Evolutionary conservation across 108 stramenopile species (phyloP).

Genomic region (Skeletonema potamos): DNA sequence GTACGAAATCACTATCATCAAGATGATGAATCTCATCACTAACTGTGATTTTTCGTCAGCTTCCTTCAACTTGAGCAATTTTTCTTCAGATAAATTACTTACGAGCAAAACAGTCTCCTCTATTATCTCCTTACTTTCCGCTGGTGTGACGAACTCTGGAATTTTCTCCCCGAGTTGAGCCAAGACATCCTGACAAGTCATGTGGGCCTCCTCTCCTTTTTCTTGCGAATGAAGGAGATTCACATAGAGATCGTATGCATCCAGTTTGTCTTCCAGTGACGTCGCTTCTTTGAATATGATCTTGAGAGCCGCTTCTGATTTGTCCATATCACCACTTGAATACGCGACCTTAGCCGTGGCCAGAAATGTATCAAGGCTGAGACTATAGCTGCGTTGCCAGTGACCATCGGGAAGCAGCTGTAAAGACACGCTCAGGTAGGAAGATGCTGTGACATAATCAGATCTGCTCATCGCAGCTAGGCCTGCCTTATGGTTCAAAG

Average conservation of each 20-base stretch:
- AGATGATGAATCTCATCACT: constrained; percentile 21
- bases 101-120: constrained; percentile 5
- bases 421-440: constrained; percentile 12
- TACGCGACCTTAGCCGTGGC: constrained; percentile 2
- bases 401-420: constrained; percentile 6
- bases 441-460: constrained; percentile 21
- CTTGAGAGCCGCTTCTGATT: constrained; percentile 8
- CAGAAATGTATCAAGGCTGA: background rate
- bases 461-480: constrained; percentile 25
- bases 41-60: background rate
- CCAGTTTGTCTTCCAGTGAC: constrained; percentile 22
- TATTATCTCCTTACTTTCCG: background rate
- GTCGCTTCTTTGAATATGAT: constrained; percentile 2
- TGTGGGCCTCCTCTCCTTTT: background rate
- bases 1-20: background rate
- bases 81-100: background rate
- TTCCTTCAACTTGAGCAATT: constrained; percentile 26
- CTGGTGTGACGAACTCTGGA: constrained; percentile 3
- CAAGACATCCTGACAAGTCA: constrained; percentile 21
- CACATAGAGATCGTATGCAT: constrained; percentile 19
- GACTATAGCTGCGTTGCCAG: constrained; percentile 18
- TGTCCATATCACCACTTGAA: constrained; percentile 11
- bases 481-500: constrained; percentile 23
- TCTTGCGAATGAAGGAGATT: background rate
- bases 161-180: constrained; percentile 32